phyloP scores from a whole-genome alignment of 2,329 filamentous ascomycete genomes.

The Diplocarpon rosae region DNA sequence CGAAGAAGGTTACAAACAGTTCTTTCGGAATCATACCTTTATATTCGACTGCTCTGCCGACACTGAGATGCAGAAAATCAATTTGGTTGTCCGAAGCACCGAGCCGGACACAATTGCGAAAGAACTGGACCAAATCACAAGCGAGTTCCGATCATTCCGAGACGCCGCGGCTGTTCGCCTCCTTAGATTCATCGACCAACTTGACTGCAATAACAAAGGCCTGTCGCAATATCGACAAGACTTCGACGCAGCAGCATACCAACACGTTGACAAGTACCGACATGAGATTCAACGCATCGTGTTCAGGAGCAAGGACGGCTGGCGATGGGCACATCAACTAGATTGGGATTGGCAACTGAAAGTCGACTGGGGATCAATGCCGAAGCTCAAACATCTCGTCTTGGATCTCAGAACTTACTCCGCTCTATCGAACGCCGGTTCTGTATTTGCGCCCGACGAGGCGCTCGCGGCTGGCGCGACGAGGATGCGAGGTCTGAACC shows the following conservation, averaged over 20 bases:
- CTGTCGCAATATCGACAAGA: not conserved
- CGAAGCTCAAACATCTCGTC: conserved; percentile 5
- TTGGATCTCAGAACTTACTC: conserved; percentile 7
- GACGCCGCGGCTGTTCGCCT: conserved; percentile 1
- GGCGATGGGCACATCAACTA: not conserved
- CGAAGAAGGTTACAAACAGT: conserved; percentile 3
- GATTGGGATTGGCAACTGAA: conserved; percentile 9
- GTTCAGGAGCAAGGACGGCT: not conserved
- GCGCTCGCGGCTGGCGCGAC: not conserved
- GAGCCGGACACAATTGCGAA: too few species aligned
- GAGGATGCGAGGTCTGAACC: conserved; percentile 5
- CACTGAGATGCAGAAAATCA: too few species aligned
- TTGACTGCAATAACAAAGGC: conserved; percentile 1
- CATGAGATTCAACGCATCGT: conserved; percentile 3
- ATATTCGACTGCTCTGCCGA: conserved; percentile 1
- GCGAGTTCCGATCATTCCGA: not conserved
- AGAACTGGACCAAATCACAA: too few species aligned
- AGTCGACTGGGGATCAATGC: conserved; percentile 6
- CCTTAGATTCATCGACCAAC: conserved; percentile 3
- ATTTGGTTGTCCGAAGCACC: too few species aligned
- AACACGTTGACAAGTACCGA: conserved; percentile 1
- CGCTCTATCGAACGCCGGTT: not conserved
- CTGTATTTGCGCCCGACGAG: not conserved
- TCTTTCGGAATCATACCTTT: conserved; percentile 4
- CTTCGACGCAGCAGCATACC: not conserved